These are phyloP conservation scores for Quercus alba DNA, from an alignment of 306 rosid genomes.

Conservation along the genomic window DNA sequence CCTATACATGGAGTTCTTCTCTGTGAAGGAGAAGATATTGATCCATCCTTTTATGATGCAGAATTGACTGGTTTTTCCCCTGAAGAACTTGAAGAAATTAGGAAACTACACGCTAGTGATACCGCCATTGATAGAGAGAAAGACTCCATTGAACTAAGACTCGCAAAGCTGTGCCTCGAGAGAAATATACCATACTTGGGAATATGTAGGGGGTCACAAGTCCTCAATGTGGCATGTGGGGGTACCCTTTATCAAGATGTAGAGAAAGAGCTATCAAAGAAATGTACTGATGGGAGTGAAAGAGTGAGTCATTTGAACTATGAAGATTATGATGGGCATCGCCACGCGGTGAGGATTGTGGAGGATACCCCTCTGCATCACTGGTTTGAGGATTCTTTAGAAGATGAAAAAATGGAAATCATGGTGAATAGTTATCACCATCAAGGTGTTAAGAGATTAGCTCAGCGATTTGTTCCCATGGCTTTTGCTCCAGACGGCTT, in stretches of 20 bases:
- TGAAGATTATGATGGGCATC: conserved; percentile 22
- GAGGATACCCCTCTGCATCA: conserved; percentile 30
- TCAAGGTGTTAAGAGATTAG: conserved; percentile 37
- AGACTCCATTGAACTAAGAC: conserved; percentile 74
- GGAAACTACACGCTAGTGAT: conserved; percentile 69
- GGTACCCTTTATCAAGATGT: conserved; percentile 79
- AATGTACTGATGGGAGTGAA: conserved; percentile 28
- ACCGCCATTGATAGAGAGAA: conserved; percentile 80
- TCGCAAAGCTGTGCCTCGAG: conserved; percentile 85
- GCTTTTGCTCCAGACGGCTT: conserved; percentile 42
- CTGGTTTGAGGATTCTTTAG: conserved; percentile 40
- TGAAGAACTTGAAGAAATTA: conserved; percentile 68
- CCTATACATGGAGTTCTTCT: conserved; percentile 96
- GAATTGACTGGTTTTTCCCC: conserved; percentile 45
- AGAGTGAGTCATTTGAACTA: conserved; percentile 53
- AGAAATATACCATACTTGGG: conserved; percentile 91
- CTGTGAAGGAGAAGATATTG: conserved; percentile 95
- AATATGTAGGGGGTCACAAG: conserved; percentile 86
- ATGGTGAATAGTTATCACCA: conserved; percentile 52
- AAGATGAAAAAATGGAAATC: conserved; percentile 34
- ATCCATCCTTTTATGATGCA: conserved; percentile 67
- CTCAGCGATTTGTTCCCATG: conserved; percentile 35
- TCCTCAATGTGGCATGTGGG: conserved; percentile 89
- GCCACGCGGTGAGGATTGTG: conserved; percentile 23
- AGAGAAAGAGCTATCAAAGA: conserved; percentile 57